Evolutionary conservation across 1,284 basidiomycete genomes (phyloP).

Genomic region (Flammula alnicola): DNA sequence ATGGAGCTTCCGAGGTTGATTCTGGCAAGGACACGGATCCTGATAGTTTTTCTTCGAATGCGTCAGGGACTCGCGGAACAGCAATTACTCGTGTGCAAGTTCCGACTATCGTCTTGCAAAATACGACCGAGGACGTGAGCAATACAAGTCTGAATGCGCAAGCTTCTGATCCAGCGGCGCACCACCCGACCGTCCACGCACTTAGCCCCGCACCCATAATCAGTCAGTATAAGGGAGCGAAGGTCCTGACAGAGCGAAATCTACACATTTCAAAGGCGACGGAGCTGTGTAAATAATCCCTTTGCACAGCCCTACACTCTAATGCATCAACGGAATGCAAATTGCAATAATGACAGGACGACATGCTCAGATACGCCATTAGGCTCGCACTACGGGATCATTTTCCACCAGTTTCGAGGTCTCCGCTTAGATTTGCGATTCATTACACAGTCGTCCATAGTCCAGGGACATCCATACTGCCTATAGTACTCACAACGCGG

Average conservation of each 20-base stretch:
- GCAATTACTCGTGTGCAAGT: not conserved
- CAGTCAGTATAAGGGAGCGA: slow-evolving; percentile 8
- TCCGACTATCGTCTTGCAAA: not conserved
- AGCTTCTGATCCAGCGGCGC: not conserved
- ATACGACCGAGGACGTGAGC: not conserved
- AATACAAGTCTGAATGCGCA: not conserved
- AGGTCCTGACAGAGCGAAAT: not conserved
- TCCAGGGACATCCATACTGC: slow-evolving; percentile 1
- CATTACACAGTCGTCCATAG: slow-evolving; percentile 12
- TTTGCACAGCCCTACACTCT: not conserved
- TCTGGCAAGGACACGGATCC: not conserved
- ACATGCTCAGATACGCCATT: slow-evolving; percentile 14
- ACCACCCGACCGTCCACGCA: not conserved
- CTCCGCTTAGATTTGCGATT: slow-evolving; percentile 12
- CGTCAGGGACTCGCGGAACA: not conserved
- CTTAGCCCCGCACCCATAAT: slow-evolving; percentile 15
- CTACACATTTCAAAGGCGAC: not conserved
- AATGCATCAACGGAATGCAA: not conserved
- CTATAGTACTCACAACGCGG: no score
- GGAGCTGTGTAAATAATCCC: not conserved
- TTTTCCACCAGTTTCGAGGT: slow-evolving; percentile 13
- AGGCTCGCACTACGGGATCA: slow-evolving; percentile 7
- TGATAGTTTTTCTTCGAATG: slow-evolving; percentile 9
- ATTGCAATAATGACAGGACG: not conserved
- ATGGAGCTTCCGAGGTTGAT: not conserved